Conservation (phyloP, 73 alveolate genomes). For the Paramecium pentaurelia region DNA sequence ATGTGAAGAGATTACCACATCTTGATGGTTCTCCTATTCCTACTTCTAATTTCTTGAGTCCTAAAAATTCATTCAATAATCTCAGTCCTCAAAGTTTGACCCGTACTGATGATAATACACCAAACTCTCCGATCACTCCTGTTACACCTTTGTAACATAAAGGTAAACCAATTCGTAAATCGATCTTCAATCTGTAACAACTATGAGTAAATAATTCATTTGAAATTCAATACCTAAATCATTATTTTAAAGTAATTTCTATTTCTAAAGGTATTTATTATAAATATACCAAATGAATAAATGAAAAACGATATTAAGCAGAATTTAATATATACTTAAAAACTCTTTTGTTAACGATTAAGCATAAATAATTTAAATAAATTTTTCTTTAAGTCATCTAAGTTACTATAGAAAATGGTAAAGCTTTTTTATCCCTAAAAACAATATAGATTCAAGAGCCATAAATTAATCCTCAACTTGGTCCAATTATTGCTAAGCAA, state of each 20-base stretch:
- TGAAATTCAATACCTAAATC: background rate
- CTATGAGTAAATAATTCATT: background rate
- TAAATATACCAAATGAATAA: too few relatives aligned
- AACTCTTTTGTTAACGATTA: background rate
- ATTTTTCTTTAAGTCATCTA: background rate
- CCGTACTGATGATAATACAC: background rate
- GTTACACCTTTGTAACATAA: background rate
- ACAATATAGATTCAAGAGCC: background rate
- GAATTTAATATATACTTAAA: background rate
- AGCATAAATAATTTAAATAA: background rate
- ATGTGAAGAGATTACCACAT: background rate
- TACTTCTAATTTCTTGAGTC: background rate
- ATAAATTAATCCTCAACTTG: conserved; percentile 1
- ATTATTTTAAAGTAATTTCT: background rate
- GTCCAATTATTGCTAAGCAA: background rate
- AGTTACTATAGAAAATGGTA: background rate
- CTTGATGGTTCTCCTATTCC: background rate
- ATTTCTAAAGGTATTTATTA: too few relatives aligned
- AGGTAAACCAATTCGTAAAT: conserved; percentile 7
- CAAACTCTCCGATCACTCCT: background rate
- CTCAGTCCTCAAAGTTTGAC: background rate
- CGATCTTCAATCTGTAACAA: background rate
- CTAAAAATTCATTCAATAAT: background rate
- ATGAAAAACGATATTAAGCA: background rate
- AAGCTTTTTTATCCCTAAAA: background rate